Conservation (phyloP, 1,284 basidiomycete genomes). For the Singerocomus inundabilis region DNA sequence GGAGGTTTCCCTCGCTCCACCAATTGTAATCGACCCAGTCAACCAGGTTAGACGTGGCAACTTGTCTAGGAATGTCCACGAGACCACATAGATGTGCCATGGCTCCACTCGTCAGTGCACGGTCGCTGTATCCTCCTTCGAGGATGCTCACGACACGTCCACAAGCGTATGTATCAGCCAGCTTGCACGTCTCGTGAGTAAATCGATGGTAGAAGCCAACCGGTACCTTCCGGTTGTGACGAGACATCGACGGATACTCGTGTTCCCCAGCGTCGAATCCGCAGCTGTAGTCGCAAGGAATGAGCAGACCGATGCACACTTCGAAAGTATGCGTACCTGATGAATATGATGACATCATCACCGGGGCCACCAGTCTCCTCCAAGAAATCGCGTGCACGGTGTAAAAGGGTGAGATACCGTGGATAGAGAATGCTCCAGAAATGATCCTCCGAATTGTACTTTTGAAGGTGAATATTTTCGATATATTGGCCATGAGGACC, state of each 20-base stretch:
- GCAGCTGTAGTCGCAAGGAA: conserved; percentile 43
- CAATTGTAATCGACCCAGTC: conserved; percentile 50
- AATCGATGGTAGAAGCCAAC: conserved; percentile 86
- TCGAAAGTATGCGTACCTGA: conserved; percentile 58
- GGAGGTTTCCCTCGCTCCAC: conserved; percentile 70
- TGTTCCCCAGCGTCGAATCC: conserved; percentile 96
- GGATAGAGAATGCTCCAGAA: conserved; percentile 80
- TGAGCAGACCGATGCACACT: conserved; percentile 1
- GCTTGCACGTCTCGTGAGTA: conserved; percentile 65
- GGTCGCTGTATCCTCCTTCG: conserved; percentile 94
- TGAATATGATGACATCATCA: conserved; percentile 78
- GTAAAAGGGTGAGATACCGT: conserved; percentile 59
- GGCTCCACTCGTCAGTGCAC: conserved; percentile 78
- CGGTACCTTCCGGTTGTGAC: conserved; percentile 90
- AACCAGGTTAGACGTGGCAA: background rate
- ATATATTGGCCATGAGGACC: conserved; percentile 89
- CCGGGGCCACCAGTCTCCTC: conserved; percentile 61
- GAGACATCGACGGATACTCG: conserved; percentile 89
- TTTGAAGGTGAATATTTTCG: conserved; percentile 86
- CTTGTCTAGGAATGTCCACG: conserved; percentile 34
- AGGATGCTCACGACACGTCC: conserved; percentile 86
- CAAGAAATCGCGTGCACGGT: conserved; percentile 73
- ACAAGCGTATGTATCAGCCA: conserved; percentile 65
- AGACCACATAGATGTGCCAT: conserved; percentile 80
- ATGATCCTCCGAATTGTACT: conserved; percentile 70